Conservation (phyloP, 441 rosid species). For the Rhodomyrtus psidioides region DNA sequence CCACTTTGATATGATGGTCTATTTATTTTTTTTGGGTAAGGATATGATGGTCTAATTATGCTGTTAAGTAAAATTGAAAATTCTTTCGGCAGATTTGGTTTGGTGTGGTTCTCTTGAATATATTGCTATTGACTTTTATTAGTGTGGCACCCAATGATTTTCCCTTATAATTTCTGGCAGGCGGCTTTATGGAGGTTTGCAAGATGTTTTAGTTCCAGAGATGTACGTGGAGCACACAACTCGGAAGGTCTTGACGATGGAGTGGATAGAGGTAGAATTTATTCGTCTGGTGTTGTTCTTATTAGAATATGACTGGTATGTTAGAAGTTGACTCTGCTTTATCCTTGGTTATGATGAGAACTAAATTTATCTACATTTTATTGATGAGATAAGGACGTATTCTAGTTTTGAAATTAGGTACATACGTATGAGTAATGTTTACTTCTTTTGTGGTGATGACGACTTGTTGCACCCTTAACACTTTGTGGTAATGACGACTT, state of each 20-base stretch:
- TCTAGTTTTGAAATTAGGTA: not conserved
- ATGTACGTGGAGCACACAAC: constrained; percentile 77
- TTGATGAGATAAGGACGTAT: not conserved
- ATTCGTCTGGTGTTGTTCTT: not conserved
- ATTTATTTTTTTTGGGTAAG: too few species aligned
- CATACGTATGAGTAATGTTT: not conserved
- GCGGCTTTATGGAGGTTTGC: constrained; percentile 66
- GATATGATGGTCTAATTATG: not conserved
- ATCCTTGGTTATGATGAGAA: not conserved
- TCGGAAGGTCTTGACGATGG: constrained; percentile 85
- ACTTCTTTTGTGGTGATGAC: not conserved
- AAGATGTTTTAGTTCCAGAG: constrained; percentile 81
- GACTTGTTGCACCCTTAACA: not conserved
- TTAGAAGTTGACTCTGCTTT: not conserved
- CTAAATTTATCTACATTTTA: not conserved
- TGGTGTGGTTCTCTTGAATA: not conserved
- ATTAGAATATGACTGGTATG: not conserved
- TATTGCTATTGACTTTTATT: not conserved
- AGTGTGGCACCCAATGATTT: not conserved
- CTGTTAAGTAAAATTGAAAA: not conserved
- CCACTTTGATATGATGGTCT: not conserved
- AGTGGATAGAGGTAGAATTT: constrained; percentile 79
- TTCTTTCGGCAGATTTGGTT: not conserved
- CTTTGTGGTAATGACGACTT: not conserved
- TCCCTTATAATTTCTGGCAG: constrained; percentile 30